Conservation (phyloP, 768 basidiomycete species). For the Pulveroboletus sp. region DNA sequence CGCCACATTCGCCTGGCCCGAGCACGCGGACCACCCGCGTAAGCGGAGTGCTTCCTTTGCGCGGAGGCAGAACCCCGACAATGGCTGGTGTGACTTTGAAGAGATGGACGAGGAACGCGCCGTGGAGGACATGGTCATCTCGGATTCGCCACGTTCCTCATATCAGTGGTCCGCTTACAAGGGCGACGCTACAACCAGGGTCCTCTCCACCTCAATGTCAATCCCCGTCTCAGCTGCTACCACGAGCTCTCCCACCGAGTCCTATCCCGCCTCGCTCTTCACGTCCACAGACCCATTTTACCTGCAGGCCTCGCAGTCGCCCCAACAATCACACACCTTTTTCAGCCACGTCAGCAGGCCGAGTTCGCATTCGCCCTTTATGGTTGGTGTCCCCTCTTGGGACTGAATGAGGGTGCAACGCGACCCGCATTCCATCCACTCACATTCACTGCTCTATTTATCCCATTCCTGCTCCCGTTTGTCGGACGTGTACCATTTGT, state of each 20-base stretch:
- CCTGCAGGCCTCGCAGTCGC: slow-evolving; percentile 39
- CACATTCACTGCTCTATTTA: neutral
- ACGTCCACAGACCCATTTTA: slow-evolving; percentile 50
- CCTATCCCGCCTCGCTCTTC: slow-evolving; percentile 33
- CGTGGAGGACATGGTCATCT: slow-evolving; percentile 43
- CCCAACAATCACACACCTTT: slow-evolving; percentile 32
- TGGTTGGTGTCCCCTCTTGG: slow-evolving; percentile 28
- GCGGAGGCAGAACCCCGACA: slow-evolving; percentile 25
- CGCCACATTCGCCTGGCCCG: slow-evolving; percentile 29
- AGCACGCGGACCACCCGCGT: slow-evolving; percentile 22
- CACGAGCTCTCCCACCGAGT: slow-evolving; percentile 22
- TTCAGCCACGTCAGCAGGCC: slow-evolving; percentile 38
- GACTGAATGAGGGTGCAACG: slow-evolving; percentile 9
- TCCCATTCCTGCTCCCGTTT: slow-evolving; percentile 1
- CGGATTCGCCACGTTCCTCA: slow-evolving; percentile 29
- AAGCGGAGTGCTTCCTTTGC: slow-evolving; percentile 28
- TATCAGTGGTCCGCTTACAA: slow-evolving; percentile 25
- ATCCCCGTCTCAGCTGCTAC: slow-evolving; percentile 11
- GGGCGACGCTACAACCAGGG: slow-evolving; percentile 14
- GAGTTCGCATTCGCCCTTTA: slow-evolving; percentile 39
- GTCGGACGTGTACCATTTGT: slow-evolving; percentile 6
- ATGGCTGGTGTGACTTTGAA: slow-evolving; percentile 30
- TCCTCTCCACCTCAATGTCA: slow-evolving; percentile 23
- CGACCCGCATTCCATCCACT: neutral
- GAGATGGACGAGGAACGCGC: slow-evolving; percentile 43